Evolutionary conservation across 2,329 filamentous ascomycete genomes (phyloP), one percentile per base, ranked within the genome.

Genomic region (Trichophyton mentagrophytes): DNA sequence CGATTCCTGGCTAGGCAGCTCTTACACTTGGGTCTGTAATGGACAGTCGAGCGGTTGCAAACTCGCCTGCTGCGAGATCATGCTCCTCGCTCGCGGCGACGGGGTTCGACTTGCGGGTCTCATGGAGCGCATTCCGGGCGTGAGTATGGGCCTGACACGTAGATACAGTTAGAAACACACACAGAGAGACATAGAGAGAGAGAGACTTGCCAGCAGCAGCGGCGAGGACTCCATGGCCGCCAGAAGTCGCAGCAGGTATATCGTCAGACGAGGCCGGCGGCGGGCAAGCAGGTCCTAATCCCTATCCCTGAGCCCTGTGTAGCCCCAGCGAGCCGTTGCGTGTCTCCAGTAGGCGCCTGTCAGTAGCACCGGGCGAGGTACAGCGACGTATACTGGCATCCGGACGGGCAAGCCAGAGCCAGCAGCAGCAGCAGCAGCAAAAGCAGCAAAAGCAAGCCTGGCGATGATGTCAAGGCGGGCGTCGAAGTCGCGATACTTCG

Each of bases 51-150:
- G 90, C 91, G 63, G 86, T 86, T 63, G 89, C 86, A 72, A 96
- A 97, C 71, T 96, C 89, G 65, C 85, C 86, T 1, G 93, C 92
- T 42, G 93, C 93, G 61, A 88, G 80, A 59, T 91, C 85, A 74
- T 97, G 92, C 73, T 96, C 89, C 69, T 87, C 88, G 69, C 90
- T 88, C 64, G 92, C 92, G 56, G 89, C 85, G 5, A 86, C 87
- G 61, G 89, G 89, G 70, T 93, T 80, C 25, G 80, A 78, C 65
- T 82, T 81, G 65, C 80, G 79, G 38, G 82, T 84, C 60, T 91
- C 89, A 25, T 85, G 80, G 25, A 89, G 85, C 49, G 92, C 91
- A 69, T 89, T 91, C 68, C 86, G 85, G 58, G 90, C 91, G 76
- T 96, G 90, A 67, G 92, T 87, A 74, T 96, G 89, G 64, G 91